Base-by-base conservation (phyloP, 2,329 filamentous ascomycete species). In the Tympanopsis confertula region DNA sequence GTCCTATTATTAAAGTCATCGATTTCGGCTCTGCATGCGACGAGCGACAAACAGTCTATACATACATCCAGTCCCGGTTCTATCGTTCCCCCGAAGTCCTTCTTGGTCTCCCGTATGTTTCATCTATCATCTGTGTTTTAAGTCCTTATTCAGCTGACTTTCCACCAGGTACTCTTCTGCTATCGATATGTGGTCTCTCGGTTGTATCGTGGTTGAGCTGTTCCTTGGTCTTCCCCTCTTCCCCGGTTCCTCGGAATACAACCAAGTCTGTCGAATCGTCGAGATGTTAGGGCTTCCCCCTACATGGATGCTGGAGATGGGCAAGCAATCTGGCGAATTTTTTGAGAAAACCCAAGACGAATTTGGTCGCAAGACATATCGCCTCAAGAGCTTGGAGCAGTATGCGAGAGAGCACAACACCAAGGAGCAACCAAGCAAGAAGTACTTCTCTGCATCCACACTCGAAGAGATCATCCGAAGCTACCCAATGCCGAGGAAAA, bases 161-260 rank as follows among this genome's bases (percentile, higher is more conserved):
- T 17, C 10, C 7, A 33, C 30, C 30, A 33, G 30, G 42, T 98
- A 98, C 58, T 96, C 91, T 13, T 95, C 91, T 4, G 91, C 91
- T 32, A 98, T 98, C 52, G 91, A 98, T 54, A 98, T 98, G 89
- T 98, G 91, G 91, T 98, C 91, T 4, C 67, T 98, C 33, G 91
- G 91, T 38, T 98, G 91, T 60, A 98, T 98, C 47, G 89, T 98
- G 13, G 91, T 98, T 18, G 91, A 98, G 59, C 70, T 98, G 14
- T 98, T 98, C 68, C 71, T 98, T 1, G 91, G 91, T 35, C 68
- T 98, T 36, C 91, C 91, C 1, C 63, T 98, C 2, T 98, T 98
- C 59, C 91, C 91, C 5, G 91, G 91, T 19, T 96, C 89, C 1
- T 98, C 91, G 2, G 91, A 98, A 59, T 98, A 98, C 61, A 98